Evolutionary conservation across 2,329 filamentous ascomycete species (phyloP).

Genomic region (Ophiostoma angusticollis): DNA sequence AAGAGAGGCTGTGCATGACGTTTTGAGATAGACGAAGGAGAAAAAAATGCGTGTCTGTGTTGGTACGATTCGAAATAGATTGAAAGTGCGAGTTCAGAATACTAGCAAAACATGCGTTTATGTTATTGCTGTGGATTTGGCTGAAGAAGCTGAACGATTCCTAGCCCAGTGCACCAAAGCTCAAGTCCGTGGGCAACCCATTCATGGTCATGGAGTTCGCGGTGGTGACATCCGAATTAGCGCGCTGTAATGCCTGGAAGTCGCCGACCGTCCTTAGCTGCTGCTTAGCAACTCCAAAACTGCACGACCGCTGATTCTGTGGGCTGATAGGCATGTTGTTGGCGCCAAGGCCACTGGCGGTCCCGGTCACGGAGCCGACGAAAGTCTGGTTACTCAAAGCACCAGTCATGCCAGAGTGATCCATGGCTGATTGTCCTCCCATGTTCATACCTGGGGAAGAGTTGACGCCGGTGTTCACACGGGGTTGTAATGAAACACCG

Average conservation of each 20-base stretch:
- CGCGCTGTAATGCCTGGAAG: constrained; percentile 36
- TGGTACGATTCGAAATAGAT: no score
- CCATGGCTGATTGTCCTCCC: constrained; percentile 1
- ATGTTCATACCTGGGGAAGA: constrained; percentile 2
- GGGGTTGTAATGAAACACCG: constrained; percentile 18
- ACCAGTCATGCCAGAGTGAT: constrained; percentile 2
- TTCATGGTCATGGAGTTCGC: constrained; percentile 24
- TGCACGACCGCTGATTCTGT: constrained; percentile 25
- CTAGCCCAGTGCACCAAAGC: constrained; percentile 27
- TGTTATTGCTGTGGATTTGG: no score
- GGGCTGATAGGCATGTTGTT: constrained; percentile 22
- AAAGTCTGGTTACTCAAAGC: constrained; percentile 4
- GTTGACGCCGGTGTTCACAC: constrained; percentile 11
- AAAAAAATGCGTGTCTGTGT: no score
- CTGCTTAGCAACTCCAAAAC: constrained; percentile 26
- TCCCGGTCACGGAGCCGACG: constrained; percentile 16
- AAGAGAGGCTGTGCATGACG: no score
- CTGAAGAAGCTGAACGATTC: no score
- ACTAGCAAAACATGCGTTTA: no score
- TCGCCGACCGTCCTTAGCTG: constrained; percentile 33
- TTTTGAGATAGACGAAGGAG: no score
- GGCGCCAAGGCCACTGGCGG: constrained; percentile 6
- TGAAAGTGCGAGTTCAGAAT: no score
- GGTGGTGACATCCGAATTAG: constrained; percentile 27
- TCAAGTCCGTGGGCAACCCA: constrained; percentile 25